Evolutionary conservation across 2,329 filamentous ascomycete genomes (phyloP), one percentile per base, ranked within the genome.

Genomic region (Gyromitra esculenta): DNA sequence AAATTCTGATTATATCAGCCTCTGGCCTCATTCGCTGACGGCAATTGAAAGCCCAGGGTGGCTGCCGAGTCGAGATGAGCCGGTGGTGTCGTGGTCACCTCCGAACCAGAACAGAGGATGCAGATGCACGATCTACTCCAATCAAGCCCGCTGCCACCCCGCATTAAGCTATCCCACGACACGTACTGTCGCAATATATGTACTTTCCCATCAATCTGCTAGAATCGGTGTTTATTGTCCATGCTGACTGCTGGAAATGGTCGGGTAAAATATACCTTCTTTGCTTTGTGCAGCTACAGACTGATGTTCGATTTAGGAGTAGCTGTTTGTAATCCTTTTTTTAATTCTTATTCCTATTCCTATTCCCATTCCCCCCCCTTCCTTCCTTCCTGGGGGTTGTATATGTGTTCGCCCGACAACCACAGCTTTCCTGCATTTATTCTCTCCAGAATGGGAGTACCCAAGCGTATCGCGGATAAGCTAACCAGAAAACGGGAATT

Each of bases 31-130:
- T 70, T 59, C 57, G 59, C 57, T 63, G 72, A 57, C 72, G 72
- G 72, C 57, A 70, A 69, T 64, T 73, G 39, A 6, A 57, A 63
- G 45, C n/a, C 65, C 50, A 72, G 37, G 48, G 56, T 70, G 67
- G 68, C 15, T 71, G 68, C 68, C 45, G 69, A 73, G 71, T 62
- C 43, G 43, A 59, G 69, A 73, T 65, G 71, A 62, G 71, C 71
- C 56, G 72, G 72, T 31, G 45, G 65, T 75, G 72, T 75, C 72
- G 72, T 75, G 72, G 72, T 70, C 72, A 69, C 50, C 72, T 75
- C 57, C 72, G 41, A 70, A 65, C 72, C 72, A 70, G 72, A 75
- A 64, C 48, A 59, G 45, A 63, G 57, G 39, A 68, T 43, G 71
- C 56, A 60, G 45, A 75, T 75, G 57, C 57, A 65, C 41, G 57